These are phyloP conservation scores for Prunella vulgaris DNA, from an alignment of 257 asterid species.

Conservation along the genomic window DNA sequence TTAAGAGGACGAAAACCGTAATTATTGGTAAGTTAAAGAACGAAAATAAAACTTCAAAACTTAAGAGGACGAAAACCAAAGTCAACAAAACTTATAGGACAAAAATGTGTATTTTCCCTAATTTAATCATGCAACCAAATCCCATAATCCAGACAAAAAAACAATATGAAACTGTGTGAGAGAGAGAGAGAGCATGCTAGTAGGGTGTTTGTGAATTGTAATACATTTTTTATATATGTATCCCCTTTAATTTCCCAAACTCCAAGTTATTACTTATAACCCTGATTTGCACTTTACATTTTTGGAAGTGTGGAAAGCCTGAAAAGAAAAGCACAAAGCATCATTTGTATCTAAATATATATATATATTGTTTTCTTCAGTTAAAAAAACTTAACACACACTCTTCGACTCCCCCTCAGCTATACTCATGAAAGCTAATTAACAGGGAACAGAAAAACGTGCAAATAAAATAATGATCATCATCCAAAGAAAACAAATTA, in stretches of 20 bases:
- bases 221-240: no score
- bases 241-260: no score
- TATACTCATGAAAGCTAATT: background rate
- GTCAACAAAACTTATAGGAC: no score
- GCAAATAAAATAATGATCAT: slow-evolving; percentile 5
- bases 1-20: no score
- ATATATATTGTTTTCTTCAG: background rate
- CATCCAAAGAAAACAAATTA: background rate
- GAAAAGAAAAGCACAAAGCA: background rate
- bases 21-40: no score
- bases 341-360: background rate
- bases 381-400: background rate
- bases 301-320: background rate
- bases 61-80: no score
- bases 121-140: background rate
- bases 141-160: background rate
- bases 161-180: no score
- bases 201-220: no score
- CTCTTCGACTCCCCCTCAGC: background rate
- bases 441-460: slow-evolving; percentile 7
- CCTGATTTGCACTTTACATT: background rate
- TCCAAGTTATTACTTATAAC: background rate
- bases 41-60: no score
- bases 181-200: background rate
- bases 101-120: no score